Evolutionary conservation across 2,329 filamentous ascomycete species (phyloP).

Genomic region (Fusarium sp.): DNA sequence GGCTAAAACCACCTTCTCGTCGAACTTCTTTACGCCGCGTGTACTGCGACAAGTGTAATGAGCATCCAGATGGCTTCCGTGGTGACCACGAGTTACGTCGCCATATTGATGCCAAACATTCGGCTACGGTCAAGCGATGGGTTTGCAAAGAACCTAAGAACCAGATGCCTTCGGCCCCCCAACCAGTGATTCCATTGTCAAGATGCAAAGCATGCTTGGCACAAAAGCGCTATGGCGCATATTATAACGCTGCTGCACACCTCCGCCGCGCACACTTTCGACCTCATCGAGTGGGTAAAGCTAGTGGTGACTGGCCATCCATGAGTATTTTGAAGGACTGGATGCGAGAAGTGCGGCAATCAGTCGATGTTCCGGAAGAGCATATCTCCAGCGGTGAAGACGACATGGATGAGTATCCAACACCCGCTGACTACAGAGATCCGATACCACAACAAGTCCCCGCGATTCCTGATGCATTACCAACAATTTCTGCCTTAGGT

Average conservation of each 20-base stretch:
- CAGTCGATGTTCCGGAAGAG: constrained; percentile 57
- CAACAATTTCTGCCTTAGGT: constrained; percentile 15
- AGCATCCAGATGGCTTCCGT: constrained; percentile 86
- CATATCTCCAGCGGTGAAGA: constrained; percentile 61
- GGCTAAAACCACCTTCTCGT: constrained; percentile 56
- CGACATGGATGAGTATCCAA: constrained; percentile 54
- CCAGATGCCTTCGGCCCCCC: constrained; percentile 49
- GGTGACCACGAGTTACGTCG: constrained; percentile 86
- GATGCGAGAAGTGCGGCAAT: constrained; percentile 68
- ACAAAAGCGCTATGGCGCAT: constrained; percentile 66
- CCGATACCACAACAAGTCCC: constrained; percentile 16
- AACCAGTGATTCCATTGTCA: constrained; percentile 61
- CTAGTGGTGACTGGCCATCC: constrained; percentile 67
- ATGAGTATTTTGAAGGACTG: constrained; percentile 67
- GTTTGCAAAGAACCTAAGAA: constrained; percentile 62
- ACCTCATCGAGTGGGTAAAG: constrained; percentile 63
- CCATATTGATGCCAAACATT: constrained; percentile 69
- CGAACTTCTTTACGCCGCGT: constrained; percentile 73
- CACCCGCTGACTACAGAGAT: constrained; percentile 25
- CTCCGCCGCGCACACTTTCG: constrained; percentile 66
- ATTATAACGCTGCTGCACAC: constrained; percentile 69
- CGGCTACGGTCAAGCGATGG: constrained; percentile 64
- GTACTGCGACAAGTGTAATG: constrained; percentile 80
- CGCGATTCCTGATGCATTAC: constrained; percentile 24
- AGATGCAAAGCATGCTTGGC: constrained; percentile 67